Percentiles rank a stretch among this genome's conserved stretches.
Evolutionary conservation across 2,329 filamentous ascomycete species (phyloP).

Genomic region (Botrytis sinoallii): DNA sequence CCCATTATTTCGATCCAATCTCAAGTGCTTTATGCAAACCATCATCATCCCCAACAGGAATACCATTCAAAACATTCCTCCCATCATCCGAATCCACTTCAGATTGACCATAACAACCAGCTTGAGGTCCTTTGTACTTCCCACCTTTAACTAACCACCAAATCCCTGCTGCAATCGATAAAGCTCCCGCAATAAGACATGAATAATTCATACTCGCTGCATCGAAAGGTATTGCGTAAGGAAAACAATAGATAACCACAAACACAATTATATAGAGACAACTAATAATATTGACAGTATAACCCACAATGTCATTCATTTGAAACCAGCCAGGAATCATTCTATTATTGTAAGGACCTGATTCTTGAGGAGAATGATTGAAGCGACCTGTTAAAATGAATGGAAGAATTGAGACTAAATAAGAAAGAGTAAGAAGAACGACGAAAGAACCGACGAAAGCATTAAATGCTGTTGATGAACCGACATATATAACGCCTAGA

Average conservation of each 20-base stretch:
- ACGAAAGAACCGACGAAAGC: conserved; percentile 62
- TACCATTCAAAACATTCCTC: not conserved
- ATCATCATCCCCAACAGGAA: not conserved
- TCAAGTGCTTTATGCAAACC: not conserved
- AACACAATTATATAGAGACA: conserved; percentile 59
- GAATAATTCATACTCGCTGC: conserved; percentile 53
- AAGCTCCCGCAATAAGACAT: conserved; percentile 44
- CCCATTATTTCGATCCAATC: not conserved
- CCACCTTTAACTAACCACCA: conserved; percentile 43
- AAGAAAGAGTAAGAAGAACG: conserved; percentile 54
- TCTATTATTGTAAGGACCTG: conserved; percentile 31
- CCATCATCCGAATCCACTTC: not conserved
- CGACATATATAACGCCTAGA: conserved; percentile 63
- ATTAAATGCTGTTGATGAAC: conserved; percentile 63
- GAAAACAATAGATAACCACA: conserved; percentile 63
- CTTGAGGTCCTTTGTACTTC: conserved; percentile 32
- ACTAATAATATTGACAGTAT: conserved; percentile 49
- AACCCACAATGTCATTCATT: conserved; percentile 49
- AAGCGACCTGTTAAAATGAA: conserved; percentile 48
- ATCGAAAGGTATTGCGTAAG: conserved; percentile 45
- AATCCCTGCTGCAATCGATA: conserved; percentile 41
- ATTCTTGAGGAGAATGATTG: conserved; percentile 8
- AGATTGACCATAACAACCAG: not conserved
- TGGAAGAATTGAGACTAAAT: conserved; percentile 61
- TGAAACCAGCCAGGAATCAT: conserved; percentile 57